Percentiles rank a stretch among this genome's conserved stretches.
These are phyloP conservation scores for Rutidosis leptorrhynchoides DNA, from an alignment of 129 eudicot species.

Conservation along the genomic window DNA sequence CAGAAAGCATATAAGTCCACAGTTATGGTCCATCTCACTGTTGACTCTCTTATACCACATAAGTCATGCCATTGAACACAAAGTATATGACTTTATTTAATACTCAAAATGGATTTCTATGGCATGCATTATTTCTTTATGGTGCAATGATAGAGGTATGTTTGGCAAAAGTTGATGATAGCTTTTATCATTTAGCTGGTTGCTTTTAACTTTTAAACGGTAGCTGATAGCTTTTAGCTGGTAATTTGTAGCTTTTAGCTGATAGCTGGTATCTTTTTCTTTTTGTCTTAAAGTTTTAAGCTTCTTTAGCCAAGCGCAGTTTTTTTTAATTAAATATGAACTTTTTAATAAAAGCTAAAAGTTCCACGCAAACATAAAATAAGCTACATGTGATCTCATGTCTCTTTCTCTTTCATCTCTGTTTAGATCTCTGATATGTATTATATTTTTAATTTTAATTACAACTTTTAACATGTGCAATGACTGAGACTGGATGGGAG, in stretches of 20 bases:
- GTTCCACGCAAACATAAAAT: no score
- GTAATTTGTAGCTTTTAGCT: no score
- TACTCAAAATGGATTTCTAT: not conserved
- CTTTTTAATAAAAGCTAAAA: no score
- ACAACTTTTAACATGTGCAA: not conserved
- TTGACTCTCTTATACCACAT: constrained; percentile 5
- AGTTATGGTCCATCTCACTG: constrained; percentile 1
- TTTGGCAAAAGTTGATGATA: no score
- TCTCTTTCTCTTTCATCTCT: constrained; percentile 13
- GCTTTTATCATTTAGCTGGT: no score
- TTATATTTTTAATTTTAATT: not conserved
- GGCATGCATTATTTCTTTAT: constrained; percentile 13
- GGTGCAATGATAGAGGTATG: constrained; percentile 8
- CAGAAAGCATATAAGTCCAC: not conserved
- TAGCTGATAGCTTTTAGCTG: no score
- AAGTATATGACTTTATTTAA: not conserved
- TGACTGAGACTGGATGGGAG: constrained; percentile 1
- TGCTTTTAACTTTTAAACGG: no score
- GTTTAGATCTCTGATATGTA: constrained; percentile 14
- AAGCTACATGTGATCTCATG: constrained; percentile 17
- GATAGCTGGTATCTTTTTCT: no score
- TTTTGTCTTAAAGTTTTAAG: no score
- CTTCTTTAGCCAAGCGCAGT: no score
- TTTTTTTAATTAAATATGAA: no score
- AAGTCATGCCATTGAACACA: constrained; percentile 11